Evolutionary conservation across 495 filamentous ascomycete species (phyloP), one percentile per base, ranked within the genome.

Genomic region (Neurospora pannonica): DNA sequence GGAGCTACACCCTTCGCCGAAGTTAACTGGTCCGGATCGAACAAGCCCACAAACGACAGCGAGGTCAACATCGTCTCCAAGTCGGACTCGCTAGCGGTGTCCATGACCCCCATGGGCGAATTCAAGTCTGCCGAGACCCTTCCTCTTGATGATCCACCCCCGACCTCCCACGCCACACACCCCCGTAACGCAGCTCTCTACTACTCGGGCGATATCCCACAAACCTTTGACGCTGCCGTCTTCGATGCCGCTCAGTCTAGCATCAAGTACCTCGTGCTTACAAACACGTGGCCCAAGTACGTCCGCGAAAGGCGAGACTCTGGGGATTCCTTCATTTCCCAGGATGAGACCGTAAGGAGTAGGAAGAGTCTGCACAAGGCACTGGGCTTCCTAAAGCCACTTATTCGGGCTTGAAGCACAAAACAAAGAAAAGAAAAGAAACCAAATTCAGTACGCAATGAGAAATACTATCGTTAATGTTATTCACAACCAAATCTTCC

Each of bases 281-380:
- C 88, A 7, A 92, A 92, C 78, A 92, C 90, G 11, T 93, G 90
- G 90, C 88, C 88, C 34, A 90, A 90, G 80, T 91, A 90, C 54
- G 85, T 91, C 19, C 74, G 78, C 28, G 81, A 81, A 71, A 60
- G 79, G 38, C 75, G 81, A 28, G 75, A 48, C 62, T 80, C 75
- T 34, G 54, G 28, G 8, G 79, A 81, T 62, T 70, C 38, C 15
- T 70, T 67, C 17, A 62, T 75, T 28, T 48, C 38, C 4, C 40
- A 54, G 34, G 39, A 70, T 21, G 71, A 62, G 31, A 75, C 19
- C 34, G 43, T 34, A 15, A 54, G 71, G 39, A 75, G 71, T 38
- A 67, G 40, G 54, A 72, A 72, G 71, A 46, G 71, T 13, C 28
- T 80, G 19, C 71, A 42, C 39, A 43, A 72, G 48, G 73, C 72